These are phyloP conservation scores for Mrakia gelida DNA, from an alignment of 768 basidiomycete species.

Conservation along the genomic window DNA sequence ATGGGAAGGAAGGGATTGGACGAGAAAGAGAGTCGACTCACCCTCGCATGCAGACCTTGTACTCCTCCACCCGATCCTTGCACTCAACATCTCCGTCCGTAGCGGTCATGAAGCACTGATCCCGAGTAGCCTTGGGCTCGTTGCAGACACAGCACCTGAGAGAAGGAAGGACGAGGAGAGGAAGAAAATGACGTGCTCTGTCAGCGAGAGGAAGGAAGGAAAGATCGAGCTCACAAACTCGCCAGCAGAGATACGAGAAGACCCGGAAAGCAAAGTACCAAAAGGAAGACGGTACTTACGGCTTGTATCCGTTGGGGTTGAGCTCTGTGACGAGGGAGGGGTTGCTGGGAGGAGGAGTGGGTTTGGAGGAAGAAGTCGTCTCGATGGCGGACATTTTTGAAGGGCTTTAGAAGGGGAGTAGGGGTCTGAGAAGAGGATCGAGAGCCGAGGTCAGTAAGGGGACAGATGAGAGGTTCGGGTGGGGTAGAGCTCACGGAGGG, in stretches of 20 bases:
- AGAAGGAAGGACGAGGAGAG: background rate
- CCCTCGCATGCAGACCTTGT: conserved; percentile 82
- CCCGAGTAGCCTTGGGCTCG: conserved; percentile 82
- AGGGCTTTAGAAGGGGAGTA: background rate
- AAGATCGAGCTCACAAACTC: background rate
- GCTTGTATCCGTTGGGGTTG: conserved; percentile 32
- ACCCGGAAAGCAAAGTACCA: background rate
- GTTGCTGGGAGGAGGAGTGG: conserved; percentile 22
- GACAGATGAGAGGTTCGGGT: too few species aligned
- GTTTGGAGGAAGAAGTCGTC: conserved; percentile 16
- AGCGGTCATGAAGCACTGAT: conserved; percentile 81
- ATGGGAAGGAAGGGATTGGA: background rate
- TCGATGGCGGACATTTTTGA: background rate
- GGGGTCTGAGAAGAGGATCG: background rate
- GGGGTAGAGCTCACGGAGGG: too few species aligned
- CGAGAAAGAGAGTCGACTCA: background rate
- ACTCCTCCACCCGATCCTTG: conserved; percentile 68
- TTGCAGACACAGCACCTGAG: conserved; percentile 95
- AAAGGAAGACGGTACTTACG: conserved; percentile 16
- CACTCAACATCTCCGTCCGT: conserved; percentile 62
- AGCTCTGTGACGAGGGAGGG: conserved; percentile 28
- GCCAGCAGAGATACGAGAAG: background rate
- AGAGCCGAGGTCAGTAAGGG: background rate
- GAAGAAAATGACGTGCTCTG: background rate
- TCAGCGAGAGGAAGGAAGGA: background rate